A percentile compares a stretch with the other conserved stretches of the same genome.
phyloP scores from a whole-genome alignment of 2,329 filamentous ascomycete genomes.

The Trichoderma polysporum region DNA sequence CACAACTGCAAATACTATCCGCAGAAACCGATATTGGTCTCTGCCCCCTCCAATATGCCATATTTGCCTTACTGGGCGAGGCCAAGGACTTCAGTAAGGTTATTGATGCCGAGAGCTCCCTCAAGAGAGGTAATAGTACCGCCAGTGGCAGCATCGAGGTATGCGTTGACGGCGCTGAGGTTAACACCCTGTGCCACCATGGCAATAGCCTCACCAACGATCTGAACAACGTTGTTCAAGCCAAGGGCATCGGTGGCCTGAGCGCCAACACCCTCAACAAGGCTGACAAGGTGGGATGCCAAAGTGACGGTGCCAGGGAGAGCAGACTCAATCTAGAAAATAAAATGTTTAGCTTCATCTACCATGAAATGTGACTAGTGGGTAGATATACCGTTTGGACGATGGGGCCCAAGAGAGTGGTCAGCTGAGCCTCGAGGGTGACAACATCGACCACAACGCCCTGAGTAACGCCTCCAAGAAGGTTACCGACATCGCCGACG shows the following conservation, averaged over 20 bases:
- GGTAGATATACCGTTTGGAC: slow-evolving; percentile 22
- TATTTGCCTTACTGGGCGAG: slow-evolving; percentile 1
- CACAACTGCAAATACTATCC: slow-evolving; percentile 4
- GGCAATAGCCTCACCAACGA: slow-evolving; percentile 28
- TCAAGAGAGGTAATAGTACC: slow-evolving; percentile 25
- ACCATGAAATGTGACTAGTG: neutral
- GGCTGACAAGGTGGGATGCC: slow-evolving; percentile 26
- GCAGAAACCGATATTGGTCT: neutral
- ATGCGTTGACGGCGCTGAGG: slow-evolving; percentile 25
- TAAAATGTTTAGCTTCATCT: neutral
- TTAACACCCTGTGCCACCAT: slow-evolving; percentile 26
- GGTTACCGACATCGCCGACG: slow-evolving; percentile 2
- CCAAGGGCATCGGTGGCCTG: neutral
- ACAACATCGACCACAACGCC: slow-evolving; percentile 21
- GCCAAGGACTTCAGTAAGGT: slow-evolving; percentile 24
- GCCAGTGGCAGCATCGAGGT: slow-evolving; percentile 26
- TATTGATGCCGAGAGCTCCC: slow-evolving; percentile 23
- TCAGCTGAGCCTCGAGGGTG: slow-evolving; percentile 26
- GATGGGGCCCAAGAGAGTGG: slow-evolving; percentile 21
- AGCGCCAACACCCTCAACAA: slow-evolving; percentile 22
- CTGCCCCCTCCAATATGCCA: neutral
- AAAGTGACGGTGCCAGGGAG: slow-evolving; percentile 25
- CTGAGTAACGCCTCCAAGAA: slow-evolving; percentile 13
- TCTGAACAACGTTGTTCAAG: slow-evolving; percentile 22
- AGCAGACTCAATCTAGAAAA: slow-evolving; percentile 23